Evolutionary conservation across 129 eudicot genomes (phyloP), one percentile per base, ranked within the genome.

Genomic region (Chrysanthemum makinoi): DNA sequence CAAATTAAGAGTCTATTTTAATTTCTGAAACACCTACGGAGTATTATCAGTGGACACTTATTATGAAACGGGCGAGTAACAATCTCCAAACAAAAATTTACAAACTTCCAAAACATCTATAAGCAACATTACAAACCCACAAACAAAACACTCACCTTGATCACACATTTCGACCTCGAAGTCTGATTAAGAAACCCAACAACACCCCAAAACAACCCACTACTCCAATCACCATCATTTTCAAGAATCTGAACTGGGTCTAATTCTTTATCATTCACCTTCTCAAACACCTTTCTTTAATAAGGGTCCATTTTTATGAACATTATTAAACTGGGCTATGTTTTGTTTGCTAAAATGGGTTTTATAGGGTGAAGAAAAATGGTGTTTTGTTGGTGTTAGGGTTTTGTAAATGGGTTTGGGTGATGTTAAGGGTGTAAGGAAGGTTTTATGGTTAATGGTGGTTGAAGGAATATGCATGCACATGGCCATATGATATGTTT

Each of bases 171-270:
- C n/a, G 76, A 72, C 62, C 68, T 72, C 24, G 76, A 72, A 48
- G 68, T 61, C 49, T 68, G 81, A 62, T 56, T 70, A 46, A 85
- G 83, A 66, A 85, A 85, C 57, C 70, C 81, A 49, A 81, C 66
- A 66, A 64, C 86, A 67, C 69, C 77, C 89, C 89, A 85, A 62
- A 81, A 81, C 16, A 77, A 79, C 39, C 75, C 79, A 50, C 75
- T 75, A 77, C 67, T 78, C 89, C 89, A 81, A 68, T 85, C 86
- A 17, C 84, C 89, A 79, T 81, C 86, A 7, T 71, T 77, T 56
- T 75, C 64, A 2, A 85, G 80, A 62, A 81, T 72, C 77, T 43
- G 74, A 75, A 85, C 65, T 26, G 86, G 86, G 82, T 81, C 67
- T 17, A 72, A 55, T 10, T 81, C 53, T 61, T 54, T 63, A 50